phyloP scores from a whole-genome alignment of 192 early-diverging fungal species.

The Linnemannia exigua region DNA sequence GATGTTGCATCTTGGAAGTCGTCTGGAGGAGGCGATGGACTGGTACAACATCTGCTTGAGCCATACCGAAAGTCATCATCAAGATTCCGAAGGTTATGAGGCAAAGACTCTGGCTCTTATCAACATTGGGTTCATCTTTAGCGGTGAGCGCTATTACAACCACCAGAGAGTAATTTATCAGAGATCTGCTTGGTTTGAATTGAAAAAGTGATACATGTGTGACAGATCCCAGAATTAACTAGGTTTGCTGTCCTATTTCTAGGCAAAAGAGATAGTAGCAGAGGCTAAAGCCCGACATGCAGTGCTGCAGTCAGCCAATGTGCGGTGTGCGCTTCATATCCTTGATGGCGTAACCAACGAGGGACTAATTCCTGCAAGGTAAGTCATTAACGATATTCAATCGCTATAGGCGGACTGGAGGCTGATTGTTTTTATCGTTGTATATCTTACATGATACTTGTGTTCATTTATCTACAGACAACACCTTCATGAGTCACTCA shows the following conservation, averaged over 20 bases:
- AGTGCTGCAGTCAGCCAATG: constrained; percentile 14
- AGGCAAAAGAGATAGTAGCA: constrained; percentile 27
- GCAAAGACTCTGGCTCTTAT: constrained; percentile 45
- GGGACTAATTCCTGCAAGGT: constrained; percentile 44
- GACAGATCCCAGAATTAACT: neutral
- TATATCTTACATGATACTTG: neutral
- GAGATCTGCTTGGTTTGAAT: neutral
- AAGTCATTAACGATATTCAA: neutral
- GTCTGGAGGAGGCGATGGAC: constrained; percentile 36
- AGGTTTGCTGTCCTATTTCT: neutral
- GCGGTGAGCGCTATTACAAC: constrained; percentile 30
- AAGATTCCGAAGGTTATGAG: constrained; percentile 49
- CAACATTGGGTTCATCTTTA: constrained; percentile 34
- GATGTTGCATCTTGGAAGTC: constrained; percentile 40
- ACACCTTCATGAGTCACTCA: constrained; percentile 59
- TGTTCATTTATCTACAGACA: constrained; percentile 39
- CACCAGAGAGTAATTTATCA: constrained; percentile 15
- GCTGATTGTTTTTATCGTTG: neutral
- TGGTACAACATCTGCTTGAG: constrained; percentile 49
- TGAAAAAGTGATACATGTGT: too few relatives aligned
- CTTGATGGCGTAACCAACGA: constrained; percentile 46
- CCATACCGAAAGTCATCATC: constrained; percentile 13
- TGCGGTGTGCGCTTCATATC: constrained; percentile 39
- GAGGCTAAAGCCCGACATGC: constrained; percentile 30
- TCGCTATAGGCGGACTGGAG: neutral